phyloP scores from a whole-genome alignment of 202 grass and related monocot genomes.

The Digitaria exilis region DNA sequence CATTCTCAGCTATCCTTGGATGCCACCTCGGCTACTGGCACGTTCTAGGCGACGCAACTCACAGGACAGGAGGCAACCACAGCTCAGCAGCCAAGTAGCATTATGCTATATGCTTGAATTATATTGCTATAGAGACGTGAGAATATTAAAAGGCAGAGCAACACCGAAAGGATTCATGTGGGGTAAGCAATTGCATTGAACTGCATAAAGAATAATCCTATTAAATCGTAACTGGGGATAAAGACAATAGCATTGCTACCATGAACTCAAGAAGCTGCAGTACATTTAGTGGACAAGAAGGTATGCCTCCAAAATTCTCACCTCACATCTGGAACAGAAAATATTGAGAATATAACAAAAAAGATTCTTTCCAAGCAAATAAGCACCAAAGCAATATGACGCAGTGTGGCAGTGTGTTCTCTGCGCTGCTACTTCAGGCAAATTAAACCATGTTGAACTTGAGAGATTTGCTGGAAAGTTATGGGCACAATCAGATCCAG shows the following conservation, averaged over 20 bases:
- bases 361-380: not conserved
- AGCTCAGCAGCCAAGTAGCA: not conserved
- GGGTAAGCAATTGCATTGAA: not conserved
- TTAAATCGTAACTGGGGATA: not conserved
- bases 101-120: constrained; percentile 1
- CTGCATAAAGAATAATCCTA: not conserved
- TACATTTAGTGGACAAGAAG: not conserved
- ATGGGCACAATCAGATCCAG: not conserved
- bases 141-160: constrained; percentile 19
- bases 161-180: not conserved
- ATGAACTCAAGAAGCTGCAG: not conserved
- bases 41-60: not conserved
- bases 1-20: not conserved
- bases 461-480: not conserved
- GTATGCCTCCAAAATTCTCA: not conserved
- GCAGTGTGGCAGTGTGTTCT: not conserved
- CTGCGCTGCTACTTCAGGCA: not conserved
- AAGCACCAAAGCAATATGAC: not conserved
- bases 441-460: not conserved
- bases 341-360: not conserved
- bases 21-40: not conserved
- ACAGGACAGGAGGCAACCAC: constrained; percentile 2
- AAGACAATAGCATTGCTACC: not conserved
- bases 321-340: not conserved
- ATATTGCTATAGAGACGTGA: constrained; percentile 6